Evolutionary conservation across 148 eudicot species (phyloP).

Genomic region (Vaccinium macrocarpon): DNA sequence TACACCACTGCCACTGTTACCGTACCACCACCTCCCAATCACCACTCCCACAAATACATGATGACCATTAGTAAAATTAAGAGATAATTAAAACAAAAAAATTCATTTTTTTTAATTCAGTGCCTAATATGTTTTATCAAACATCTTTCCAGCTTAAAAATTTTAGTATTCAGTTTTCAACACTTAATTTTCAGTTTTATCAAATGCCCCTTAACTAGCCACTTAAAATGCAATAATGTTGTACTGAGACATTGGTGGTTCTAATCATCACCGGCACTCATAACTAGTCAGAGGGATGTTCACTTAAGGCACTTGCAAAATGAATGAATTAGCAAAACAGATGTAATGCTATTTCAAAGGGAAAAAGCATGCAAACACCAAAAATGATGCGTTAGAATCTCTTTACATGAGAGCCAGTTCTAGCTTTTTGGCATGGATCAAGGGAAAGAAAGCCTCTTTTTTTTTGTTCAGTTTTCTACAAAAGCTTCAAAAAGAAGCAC

Average conservation of each 20-base stretch:
- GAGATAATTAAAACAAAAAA: no score
- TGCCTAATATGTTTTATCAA: no score
- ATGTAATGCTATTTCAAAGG: neutral
- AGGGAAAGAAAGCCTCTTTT: neutral
- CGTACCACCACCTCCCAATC: no score
- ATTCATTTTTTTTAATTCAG: no score
- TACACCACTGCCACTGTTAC: no score
- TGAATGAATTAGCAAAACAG: conserved; percentile 3
- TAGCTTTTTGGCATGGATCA: conserved; percentile 13
- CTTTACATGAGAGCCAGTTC: conserved; percentile 3
- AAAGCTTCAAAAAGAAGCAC: conserved; percentile 11
- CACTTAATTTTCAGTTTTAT: no score
- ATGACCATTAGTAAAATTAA: no score
- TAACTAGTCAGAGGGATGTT: neutral
- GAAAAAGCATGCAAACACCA: neutral
- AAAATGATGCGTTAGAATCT: neutral
- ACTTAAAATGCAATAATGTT: neutral
- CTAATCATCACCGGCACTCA: conserved; percentile 3
- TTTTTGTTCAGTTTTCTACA: neutral
- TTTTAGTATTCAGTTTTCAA: no score
- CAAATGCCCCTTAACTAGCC: neutral
- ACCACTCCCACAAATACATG: no score
- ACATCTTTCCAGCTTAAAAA: no score
- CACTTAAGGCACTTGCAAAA: neutral
- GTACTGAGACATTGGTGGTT: neutral